A percentile compares a stretch with the other conserved stretches of the same genome.
Conservation (phyloP, 2,329 filamentous ascomycete genomes). For the Exophiala lecanii-corni region DNA sequence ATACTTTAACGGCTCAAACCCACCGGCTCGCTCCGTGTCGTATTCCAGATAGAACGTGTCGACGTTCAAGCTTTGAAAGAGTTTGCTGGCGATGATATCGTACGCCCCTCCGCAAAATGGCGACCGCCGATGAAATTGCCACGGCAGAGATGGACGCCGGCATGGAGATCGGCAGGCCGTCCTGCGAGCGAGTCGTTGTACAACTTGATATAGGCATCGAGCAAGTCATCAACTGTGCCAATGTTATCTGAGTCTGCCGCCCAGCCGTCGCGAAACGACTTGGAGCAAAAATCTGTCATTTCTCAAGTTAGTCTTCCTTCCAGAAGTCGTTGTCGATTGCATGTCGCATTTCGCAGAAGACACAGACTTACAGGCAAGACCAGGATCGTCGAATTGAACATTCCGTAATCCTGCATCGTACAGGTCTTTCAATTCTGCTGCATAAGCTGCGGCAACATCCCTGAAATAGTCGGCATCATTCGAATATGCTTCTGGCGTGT, state of each 20-base stretch:
- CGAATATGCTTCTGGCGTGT: slow-evolving; percentile 52
- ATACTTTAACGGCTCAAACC: slow-evolving; percentile 56
- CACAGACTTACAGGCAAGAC: slow-evolving; percentile 55
- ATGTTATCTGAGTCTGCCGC: slow-evolving; percentile 60
- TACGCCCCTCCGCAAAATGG: slow-evolving; percentile 59
- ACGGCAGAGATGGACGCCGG: slow-evolving; percentile 66
- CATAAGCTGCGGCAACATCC: slow-evolving; percentile 62
- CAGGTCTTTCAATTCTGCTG: slow-evolving; percentile 55
- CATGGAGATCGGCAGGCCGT: slow-evolving; percentile 61
- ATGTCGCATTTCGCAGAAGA: too few species aligned
- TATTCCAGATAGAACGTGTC: slow-evolving; percentile 63
- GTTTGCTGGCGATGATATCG: slow-evolving; percentile 58
- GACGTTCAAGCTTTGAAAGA: slow-evolving; percentile 55
- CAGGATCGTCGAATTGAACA: slow-evolving; percentile 58
- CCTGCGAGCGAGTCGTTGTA: slow-evolving; percentile 64
- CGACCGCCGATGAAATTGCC: slow-evolving; percentile 58
- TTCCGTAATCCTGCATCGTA: slow-evolving; percentile 56
- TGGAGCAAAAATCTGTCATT: slow-evolving; percentile 62
- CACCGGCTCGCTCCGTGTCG: slow-evolving; percentile 56
- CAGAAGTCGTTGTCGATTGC: too few species aligned
- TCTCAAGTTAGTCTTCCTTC: too few species aligned
- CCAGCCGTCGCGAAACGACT: slow-evolving; percentile 63
- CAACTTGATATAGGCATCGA: slow-evolving; percentile 65
- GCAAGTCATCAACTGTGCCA: slow-evolving; percentile 60
- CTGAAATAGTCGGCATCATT: slow-evolving; percentile 60